A percentile compares a stretch with the other conserved stretches of the same genome.
Conservation (phyloP, 2,329 filamentous ascomycete species). For the Scedosporium apiospermum region DNA sequence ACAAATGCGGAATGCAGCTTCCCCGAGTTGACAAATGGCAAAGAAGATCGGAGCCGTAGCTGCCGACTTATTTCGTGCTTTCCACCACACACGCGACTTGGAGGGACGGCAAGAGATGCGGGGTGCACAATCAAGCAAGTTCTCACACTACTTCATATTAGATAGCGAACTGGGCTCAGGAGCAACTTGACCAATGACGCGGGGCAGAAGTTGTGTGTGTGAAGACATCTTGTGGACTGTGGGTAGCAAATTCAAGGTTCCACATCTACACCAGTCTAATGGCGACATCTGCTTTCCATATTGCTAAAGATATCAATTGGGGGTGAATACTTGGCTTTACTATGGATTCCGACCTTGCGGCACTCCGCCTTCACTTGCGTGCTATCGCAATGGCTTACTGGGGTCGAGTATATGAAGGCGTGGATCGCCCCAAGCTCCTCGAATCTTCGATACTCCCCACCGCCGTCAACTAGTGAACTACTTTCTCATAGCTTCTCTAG, state of each 20-base stretch:
- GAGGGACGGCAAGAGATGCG: background rate
- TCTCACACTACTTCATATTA: no score
- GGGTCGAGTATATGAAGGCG: background rate
- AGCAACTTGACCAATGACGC: no score
- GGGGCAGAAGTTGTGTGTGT: no score
- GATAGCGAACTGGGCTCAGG: no score
- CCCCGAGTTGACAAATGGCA: background rate
- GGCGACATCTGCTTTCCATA: background rate
- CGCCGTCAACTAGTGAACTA: background rate
- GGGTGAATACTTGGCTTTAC: no score
- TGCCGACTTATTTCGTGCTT: background rate
- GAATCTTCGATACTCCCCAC: background rate
- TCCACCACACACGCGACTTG: no score
- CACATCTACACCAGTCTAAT: background rate
- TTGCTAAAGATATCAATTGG: background rate
- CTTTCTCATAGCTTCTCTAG: background rate
- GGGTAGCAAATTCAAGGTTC: background rate
- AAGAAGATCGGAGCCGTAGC: background rate
- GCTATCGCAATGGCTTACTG: background rate
- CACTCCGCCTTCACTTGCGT: background rate
- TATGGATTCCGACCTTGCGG: background rate
- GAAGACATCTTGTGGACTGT: no score
- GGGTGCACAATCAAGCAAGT: background rate
- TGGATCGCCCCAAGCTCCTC: background rate
- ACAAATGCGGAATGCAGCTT: background rate